Percentiles rank a stretch among this genome's conserved stretches.
These are phyloP conservation scores for Brassica hybrid DNA, from an alignment of 441 rosid genomes.

Conservation along the genomic window DNA sequence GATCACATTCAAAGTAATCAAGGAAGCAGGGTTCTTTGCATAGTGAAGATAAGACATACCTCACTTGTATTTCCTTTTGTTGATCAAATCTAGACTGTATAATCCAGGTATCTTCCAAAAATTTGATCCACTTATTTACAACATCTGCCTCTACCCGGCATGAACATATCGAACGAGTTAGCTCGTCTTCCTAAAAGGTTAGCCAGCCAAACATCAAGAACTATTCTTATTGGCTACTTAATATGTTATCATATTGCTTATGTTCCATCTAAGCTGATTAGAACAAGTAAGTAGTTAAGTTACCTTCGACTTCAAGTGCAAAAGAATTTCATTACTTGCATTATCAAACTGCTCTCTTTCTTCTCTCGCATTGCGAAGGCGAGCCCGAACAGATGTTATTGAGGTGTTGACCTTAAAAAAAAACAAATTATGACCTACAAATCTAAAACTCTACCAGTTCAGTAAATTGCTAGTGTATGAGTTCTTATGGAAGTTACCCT, in stretches of 20 bases:
- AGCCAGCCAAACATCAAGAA: constrained; percentile 32
- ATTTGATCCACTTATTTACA: constrained; percentile 69
- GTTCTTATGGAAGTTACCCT: constrained; percentile 49
- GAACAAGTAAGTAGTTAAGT: background rate
- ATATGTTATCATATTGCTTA: background rate
- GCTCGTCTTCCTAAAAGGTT: constrained; percentile 76
- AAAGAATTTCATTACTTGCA: constrained; percentile 82
- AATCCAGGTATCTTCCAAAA: constrained; percentile 71
- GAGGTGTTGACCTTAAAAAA: constrained; percentile 65
- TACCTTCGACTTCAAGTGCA: constrained; percentile 80
- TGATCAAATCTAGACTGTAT: constrained; percentile 54
- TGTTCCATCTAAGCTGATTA: constrained; percentile 16
- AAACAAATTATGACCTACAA: background rate
- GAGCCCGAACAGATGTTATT: constrained; percentile 57
- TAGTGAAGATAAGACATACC: constrained; percentile 54
- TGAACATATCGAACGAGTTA: constrained; percentile 68
- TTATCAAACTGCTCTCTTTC: constrained; percentile 91
- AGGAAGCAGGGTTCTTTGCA: constrained; percentile 3
- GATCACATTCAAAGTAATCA: constrained; percentile 32
- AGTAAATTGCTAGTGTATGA: background rate
- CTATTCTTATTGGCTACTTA: background rate
- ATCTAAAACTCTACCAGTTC: constrained; percentile 3
- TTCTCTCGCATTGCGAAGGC: constrained; percentile 79
- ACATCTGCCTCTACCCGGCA: no score
- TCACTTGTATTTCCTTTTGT: constrained; percentile 70